These are phyloP conservation scores for Eucalyptus caleyi DNA, from an alignment of 345 rosid genomes.

Conservation along the genomic window DNA sequence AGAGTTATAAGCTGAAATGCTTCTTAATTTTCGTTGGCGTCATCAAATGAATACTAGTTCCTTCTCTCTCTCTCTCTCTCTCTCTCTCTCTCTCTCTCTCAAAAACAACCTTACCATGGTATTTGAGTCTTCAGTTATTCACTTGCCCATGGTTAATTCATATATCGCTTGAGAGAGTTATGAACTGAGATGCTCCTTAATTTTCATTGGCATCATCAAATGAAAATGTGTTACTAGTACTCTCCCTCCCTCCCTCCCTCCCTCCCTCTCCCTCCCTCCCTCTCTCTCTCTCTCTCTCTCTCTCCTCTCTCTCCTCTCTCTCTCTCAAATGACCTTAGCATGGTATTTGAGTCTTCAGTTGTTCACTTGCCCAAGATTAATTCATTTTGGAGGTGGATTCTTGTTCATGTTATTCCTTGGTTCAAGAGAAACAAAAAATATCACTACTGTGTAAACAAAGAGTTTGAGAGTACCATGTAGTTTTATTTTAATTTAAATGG, in stretches of 20 bases:
- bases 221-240: neutral
- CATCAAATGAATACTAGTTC: neutral
- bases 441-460: too few relatives aligned
- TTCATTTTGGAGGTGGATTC: neutral
- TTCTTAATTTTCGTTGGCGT: neutral
- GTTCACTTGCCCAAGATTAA: neutral
- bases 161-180: neutral
- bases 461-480: neutral
- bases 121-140: neutral
- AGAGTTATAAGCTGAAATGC: neutral
- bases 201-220: neutral
- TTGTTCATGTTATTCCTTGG: neutral
- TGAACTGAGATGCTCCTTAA: neutral
- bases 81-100: neutral
- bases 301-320: neutral
- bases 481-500: neutral
- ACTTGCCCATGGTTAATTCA: neutral
- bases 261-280: too few relatives aligned
- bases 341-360: neutral
- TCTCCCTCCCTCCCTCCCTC: neutral
- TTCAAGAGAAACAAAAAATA: too few relatives aligned
- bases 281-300: neutral
- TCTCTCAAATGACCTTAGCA: neutral
- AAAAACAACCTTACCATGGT: neutral
- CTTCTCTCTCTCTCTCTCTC: neutral